Evolutionary conservation across 2,329 filamentous ascomycete species (phyloP), one percentile per base, ranked within the genome.

Genomic region (Gremmenia infestans): DNA sequence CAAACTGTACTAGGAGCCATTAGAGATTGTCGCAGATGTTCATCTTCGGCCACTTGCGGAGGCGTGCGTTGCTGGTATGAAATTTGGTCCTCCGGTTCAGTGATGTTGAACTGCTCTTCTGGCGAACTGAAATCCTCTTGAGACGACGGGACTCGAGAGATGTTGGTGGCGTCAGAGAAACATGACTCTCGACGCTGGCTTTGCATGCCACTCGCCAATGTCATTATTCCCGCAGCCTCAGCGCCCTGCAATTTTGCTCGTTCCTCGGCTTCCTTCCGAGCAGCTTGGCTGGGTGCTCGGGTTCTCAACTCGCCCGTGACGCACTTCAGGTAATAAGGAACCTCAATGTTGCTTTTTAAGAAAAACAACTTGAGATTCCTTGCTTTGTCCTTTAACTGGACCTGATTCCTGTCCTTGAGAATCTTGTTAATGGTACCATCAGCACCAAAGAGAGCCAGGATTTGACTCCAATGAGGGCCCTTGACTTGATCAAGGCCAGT

Each of bases 391-490:
- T 96, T 96, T 12, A 96, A 78, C 69, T 96, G 91, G 0, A 96
- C 91, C 68, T 96, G 91, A 46, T 91, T 95, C 36, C 91, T 82
- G 68, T 96, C 91, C 64, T 92, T 93, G 19, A 96, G 78, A 23
- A 93, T 88, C 64, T 93, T 87, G 48, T 85, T 92, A 23, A 93
- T 82, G 0, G 86, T 88, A 5, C 91, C 91, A 43, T 87, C 88
- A 0, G 83, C 81, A 0, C 91, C 91, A 68, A 93, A 96, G 43
- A 96, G 80, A 1, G 86, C 86, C 12, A 96, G 76, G 48, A 96
- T 96, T 68, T 96, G 91, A 63, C 89, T 93, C 91, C 91, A 96
- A 67, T 96, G 91, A 17, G 91, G 91, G 0, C 91, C 91, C 68
- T 92, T 91, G 48, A 96, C 91, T 69, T 88, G 84, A 67, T 95